Evolutionary conservation across 2,329 filamentous ascomycete species (phyloP), one percentile per base, ranked within the genome.

Genomic region (Plenodomus tracheiphilus): DNA sequence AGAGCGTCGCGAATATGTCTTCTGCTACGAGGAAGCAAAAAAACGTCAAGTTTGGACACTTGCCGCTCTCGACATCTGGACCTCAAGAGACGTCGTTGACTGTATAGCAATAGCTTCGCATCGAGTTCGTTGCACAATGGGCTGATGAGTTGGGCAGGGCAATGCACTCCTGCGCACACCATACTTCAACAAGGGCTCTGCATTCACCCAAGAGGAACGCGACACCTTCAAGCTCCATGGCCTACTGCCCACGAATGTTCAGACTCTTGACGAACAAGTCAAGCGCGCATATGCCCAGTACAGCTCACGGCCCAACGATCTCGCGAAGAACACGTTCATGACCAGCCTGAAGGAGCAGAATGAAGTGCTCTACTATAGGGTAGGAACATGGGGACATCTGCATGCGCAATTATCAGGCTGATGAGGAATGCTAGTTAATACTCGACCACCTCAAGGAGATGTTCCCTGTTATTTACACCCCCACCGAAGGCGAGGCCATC

Each of bases 391-490:
- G 7, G 13, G 17, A 8, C 15, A 16, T 4, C 10, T 15, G 17
- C 6, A 10, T 20, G 6, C 4, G n/a, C 8, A 11, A 39, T 42
- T 18, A 1, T 21, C 49, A 34, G 17, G 41, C 47, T 58, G 38
- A 60, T 18, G 16, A 20, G 18, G 13, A 19, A 11, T 16, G 4
- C 16, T 18, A 90, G 82, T 79, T 95, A 9, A 79, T 94, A 7
- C 81, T 89, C 66, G 84, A 88, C 4, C 86, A 96, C 61, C 74
- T 96, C 17, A 85, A 88, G 55, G 90, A 96, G 66, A 94, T 96
- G 88, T 92, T 95, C 65, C 85, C 86, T 35, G 77, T 96, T n/a
- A 89, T 96, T 21, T 96, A 96, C 66, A 96, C 91, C 0, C 91
- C 91, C 0, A 96, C 91, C 0, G 91, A 96, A 73, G 90, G 89